Evolutionary conservation across 169 alveolate genomes (phyloP).

Genomic region (Sarcocystis neurona): DNA sequence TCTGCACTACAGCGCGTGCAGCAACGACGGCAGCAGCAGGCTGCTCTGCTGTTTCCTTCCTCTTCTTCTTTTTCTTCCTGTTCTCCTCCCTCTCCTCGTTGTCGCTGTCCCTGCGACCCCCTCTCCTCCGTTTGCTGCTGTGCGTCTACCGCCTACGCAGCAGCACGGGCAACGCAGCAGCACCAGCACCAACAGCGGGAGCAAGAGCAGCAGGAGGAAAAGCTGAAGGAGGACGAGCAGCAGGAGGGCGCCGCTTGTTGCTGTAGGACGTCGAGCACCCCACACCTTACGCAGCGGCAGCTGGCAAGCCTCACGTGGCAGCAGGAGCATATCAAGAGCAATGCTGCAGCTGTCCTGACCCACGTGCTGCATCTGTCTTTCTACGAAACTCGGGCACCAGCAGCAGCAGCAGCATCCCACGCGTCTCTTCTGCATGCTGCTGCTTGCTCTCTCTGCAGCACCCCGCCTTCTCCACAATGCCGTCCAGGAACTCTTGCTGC

Average conservation of each 20-base stretch:
- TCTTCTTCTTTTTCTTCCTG: constrained; percentile 1
- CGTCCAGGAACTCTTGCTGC: no score
- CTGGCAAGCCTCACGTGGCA: constrained; percentile 1
- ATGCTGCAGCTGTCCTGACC: background rate
- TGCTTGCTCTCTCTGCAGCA: background rate
- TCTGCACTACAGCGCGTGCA: background rate
- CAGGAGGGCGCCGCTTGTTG: background rate
- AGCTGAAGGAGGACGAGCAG: background rate
- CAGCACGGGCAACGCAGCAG: background rate
- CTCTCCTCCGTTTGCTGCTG: background rate
- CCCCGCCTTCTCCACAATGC: background rate
- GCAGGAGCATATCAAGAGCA: background rate
- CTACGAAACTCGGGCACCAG: background rate
- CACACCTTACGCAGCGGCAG: background rate
- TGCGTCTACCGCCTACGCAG: background rate
- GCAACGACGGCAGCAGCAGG: background rate
- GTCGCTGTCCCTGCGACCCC: background rate
- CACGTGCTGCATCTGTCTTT: constrained; percentile 3
- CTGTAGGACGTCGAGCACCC: background rate
- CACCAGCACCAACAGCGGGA: background rate
- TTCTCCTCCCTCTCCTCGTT: background rate
- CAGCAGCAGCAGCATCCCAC: background rate
- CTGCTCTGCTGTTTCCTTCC: background rate
- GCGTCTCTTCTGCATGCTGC: background rate
- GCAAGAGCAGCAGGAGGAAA: background rate